Percentiles rank a stretch among this genome's conserved stretches.
These are phyloP conservation scores for Pichia sp. DNA, from an alignment of 1,139 yeast species.

Conservation along the genomic window DNA sequence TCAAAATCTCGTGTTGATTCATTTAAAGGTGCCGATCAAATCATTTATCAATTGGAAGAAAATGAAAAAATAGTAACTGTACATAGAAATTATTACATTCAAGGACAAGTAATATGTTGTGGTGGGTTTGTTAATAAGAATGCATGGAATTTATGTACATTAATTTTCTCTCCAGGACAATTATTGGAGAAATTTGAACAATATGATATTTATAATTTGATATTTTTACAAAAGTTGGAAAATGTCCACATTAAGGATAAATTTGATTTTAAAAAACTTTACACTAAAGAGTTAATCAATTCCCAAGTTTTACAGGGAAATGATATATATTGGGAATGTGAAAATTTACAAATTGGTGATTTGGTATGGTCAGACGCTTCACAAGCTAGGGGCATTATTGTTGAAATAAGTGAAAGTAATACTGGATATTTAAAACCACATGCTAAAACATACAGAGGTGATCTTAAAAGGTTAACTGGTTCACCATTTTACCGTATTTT, in stretches of 20 bases:
- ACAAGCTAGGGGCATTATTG: constrained; percentile 9
- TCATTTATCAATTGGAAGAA: constrained; percentile 2
- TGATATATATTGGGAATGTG: constrained; percentile 5
- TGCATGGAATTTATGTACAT: neutral
- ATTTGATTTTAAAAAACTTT: neutral
- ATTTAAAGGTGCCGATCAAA: constrained; percentile 8
- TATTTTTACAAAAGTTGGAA: neutral
- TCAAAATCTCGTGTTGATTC: constrained; percentile 7
- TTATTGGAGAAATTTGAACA: neutral
- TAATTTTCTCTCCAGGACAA: neutral
- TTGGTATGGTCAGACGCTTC: constrained; percentile 12
- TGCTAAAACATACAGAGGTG: neutral
- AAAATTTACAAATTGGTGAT: constrained; percentile 8
- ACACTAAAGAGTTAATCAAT: neutral
- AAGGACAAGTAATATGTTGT: constrained; percentile 11
- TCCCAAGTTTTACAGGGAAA: neutral
- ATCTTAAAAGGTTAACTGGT: neutral
- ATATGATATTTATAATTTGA: neutral
- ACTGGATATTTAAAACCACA: neutral
- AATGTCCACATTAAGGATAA: neutral
- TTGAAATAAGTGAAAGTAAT: constrained; percentile 4
- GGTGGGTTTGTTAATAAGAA: constrained; percentile 7
- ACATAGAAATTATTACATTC: constrained; percentile 6
- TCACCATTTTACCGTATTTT: constrained; percentile 7
- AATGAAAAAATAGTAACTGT: constrained; percentile 6